Conservation (phyloP, 2,329 filamentous ascomycete genomes). For the Lasiodiplodia gonubiensis region DNA sequence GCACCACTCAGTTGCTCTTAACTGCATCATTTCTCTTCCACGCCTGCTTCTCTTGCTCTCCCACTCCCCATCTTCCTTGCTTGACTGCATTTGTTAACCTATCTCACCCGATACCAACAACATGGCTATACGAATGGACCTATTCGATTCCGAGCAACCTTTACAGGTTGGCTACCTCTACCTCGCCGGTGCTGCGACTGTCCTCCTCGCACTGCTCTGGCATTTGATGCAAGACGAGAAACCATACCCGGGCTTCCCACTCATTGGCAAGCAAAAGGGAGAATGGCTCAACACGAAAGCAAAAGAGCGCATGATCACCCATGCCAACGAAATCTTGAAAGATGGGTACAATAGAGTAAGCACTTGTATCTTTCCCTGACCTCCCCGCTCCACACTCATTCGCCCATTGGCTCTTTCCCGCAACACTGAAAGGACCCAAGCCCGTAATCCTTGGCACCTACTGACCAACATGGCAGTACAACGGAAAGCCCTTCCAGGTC, state of each 20-base stretch:
- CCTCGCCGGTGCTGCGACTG: neutral
- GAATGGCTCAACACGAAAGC: constrained; percentile 13
- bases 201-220: constrained; percentile 2
- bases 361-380: neutral
- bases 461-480: neutral
- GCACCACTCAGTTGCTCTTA: neutral
- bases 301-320: neutral
- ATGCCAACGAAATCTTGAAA: constrained; percentile 4
- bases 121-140: neutral
- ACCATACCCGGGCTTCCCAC: constrained; percentile 1
- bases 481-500: constrained; percentile 6
- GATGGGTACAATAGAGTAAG: constrained; percentile 4
- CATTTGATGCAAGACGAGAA: constrained; percentile 1
- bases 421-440: neutral
- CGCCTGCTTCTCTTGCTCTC: neutral
- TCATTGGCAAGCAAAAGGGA: neutral
- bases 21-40: neutral
- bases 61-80: neutral
- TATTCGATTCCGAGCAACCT: neutral
- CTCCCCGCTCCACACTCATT: neutral
- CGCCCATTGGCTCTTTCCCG: neutral
- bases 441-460: neutral
- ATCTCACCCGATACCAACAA: neutral
- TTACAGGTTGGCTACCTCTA: neutral
- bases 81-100: too few relatives aligned